Percentiles rank a stretch among this genome's conserved stretches.
These are phyloP conservation scores for Myxozyma vanderwaltii DNA, from an alignment of 805 yeast species.

Conservation along the genomic window DNA sequence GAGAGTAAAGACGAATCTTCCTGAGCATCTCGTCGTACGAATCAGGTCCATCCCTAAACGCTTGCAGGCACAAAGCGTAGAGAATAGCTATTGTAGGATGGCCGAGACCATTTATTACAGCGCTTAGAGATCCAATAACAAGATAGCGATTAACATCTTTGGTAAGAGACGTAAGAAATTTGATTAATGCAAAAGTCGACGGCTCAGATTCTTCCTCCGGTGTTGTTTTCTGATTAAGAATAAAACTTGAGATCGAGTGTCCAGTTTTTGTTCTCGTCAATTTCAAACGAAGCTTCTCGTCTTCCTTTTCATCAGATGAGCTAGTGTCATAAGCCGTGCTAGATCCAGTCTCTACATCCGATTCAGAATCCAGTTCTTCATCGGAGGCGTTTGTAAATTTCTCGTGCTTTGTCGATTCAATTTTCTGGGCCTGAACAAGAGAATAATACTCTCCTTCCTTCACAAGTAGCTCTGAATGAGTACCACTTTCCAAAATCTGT, in stretches of 20 bases:
- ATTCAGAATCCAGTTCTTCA: constrained; percentile 40
- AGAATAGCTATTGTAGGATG: constrained; percentile 14
- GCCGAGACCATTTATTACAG: constrained; percentile 18
- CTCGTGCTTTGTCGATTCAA: constrained; percentile 42
- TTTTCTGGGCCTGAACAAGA: constrained; percentile 39
- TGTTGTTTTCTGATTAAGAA: neutral
- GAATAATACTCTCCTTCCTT: constrained; percentile 34
- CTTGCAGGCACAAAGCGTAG: constrained; percentile 13
- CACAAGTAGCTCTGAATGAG: constrained; percentile 39
- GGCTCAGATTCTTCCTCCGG: neutral
- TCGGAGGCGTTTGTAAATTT: neutral
- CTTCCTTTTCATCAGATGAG: constrained; percentile 6
- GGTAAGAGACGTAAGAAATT: constrained; percentile 7
- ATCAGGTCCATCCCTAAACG: constrained; percentile 11
- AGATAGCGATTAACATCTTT: neutral
- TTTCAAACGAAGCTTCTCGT: neutral
- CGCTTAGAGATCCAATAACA: constrained; percentile 11
- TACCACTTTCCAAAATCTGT: constrained; percentile 49
- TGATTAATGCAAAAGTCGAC: constrained; percentile 5
- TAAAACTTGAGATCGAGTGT: constrained; percentile 18
- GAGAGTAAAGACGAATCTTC: constrained; percentile 36
- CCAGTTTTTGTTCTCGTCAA: constrained; percentile 15
- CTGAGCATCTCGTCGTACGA: constrained; percentile 30
- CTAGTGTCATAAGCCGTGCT: constrained; percentile 11
- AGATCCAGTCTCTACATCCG: neutral